phyloP scores from a whole-genome alignment of 345 rosid species.

The Populus nigra region DNA sequence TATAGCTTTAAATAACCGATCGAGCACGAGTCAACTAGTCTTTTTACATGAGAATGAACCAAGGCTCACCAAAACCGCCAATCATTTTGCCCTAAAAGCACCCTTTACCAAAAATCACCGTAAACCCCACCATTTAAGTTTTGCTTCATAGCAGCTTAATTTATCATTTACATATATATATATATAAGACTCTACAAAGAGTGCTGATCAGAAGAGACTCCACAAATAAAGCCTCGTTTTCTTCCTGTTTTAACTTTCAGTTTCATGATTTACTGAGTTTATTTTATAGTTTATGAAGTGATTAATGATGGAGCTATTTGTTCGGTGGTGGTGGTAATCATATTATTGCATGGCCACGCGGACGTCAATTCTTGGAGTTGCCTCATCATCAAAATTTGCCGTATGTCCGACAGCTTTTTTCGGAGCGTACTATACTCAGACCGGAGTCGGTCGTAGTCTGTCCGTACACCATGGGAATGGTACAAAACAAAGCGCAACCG shows the following conservation, averaged over 20 bases:
- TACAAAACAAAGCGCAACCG: slow-evolving; percentile 49
- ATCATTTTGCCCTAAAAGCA: background rate
- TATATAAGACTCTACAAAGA: too few relatives aligned
- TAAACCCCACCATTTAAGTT: slow-evolving; percentile 16
- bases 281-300: slow-evolving; percentile 23
- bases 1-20: slow-evolving; percentile 11
- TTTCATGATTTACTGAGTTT: slow-evolving; percentile 7
- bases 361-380: slow-evolving; percentile 48
- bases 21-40: background rate
- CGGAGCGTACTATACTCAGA: slow-evolving; percentile 51
- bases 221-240: background rate
- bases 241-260: slow-evolving; percentile 11
- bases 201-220: too few relatives aligned
- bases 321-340: slow-evolving; percentile 27
- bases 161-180: too few relatives aligned
- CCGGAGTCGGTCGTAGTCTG: slow-evolving; percentile 60
- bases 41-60: slow-evolving; percentile 24
- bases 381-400: slow-evolving; percentile 45
- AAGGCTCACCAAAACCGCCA: too few relatives aligned
- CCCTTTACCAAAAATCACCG: slow-evolving; percentile 12
- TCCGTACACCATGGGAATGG: slow-evolving; percentile 38
- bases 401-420: slow-evolving; percentile 52
- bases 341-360: slow-evolving; percentile 54
- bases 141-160: slow-evolving; percentile 12
- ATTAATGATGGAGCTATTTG: slow-evolving; percentile 43